Evolutionary conservation across 192 early-diverging fungal genomes (phyloP), one percentile per base, ranked within the genome.

Genomic region (Coemansia reversa): DNA sequence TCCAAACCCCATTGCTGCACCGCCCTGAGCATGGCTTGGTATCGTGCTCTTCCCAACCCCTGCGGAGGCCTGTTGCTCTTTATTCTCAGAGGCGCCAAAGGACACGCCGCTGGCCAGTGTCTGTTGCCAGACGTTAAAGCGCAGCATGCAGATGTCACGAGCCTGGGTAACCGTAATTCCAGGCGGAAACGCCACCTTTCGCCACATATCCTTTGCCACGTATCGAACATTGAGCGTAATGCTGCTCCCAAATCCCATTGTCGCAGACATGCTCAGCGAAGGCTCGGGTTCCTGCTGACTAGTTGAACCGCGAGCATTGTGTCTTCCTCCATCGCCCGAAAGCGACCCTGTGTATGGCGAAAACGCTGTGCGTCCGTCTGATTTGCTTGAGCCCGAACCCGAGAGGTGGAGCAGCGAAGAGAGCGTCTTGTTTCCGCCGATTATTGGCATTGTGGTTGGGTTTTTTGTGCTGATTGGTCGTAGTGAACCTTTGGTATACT

Each of bases 121-220:
- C 53, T 81, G 77, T 29, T 76, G 74, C 82, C 82, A 84, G 51
- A 84, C 69, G 56, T 75, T 84, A 62, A 76, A 84, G n/a, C 78
- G 74, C 50, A 84, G 67, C 74, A 84, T 80, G 55, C 78, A 84
- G 32, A 84, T 80, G 50, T 84, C 82, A 45, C 74, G 66, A 5
- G 82, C 82, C 48, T 84, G 82, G 7, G 78, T 79, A 23, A 84
- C 82, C 0, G 82, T 81, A 33, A 84, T 73, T 3, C 78, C 78
- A 0, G 78, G 78, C 11, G 82, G 82, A 27, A 84, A 84, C 0
- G 72, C 71, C 20, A 84, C 64, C 35, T 77, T 70, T 51, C 75
- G 60, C 82, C 82, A 84, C 64, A 76, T 60, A 61, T 84, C 82
- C 61, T 78, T 76, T 56, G 81, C 75, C 29, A 83, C 81, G 39